Percentiles rank a stretch among this genome's conserved stretches.
Evolutionary conservation across 2,329 filamentous ascomycete genomes (phyloP).

Genomic region (Mollisia scopiformis): DNA sequence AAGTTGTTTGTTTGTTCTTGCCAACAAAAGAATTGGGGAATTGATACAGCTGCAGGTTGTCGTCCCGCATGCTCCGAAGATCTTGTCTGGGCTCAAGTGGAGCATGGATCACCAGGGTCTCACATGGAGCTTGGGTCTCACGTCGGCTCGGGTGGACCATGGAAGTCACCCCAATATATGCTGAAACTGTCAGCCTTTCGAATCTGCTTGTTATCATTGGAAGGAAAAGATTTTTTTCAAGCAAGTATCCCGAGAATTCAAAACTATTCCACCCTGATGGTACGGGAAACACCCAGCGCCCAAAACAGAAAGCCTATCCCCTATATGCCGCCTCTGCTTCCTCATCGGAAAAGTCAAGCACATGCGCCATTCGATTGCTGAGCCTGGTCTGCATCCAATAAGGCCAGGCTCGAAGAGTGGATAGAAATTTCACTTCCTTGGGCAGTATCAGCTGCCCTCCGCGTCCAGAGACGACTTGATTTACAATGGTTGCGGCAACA

Average conservation of each 20-base stretch:
- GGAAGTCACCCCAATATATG: not conserved
- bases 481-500: conserved; percentile 63
- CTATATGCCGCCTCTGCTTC: not conserved
- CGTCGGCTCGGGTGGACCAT: not conserved
- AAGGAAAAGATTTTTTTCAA: not conserved
- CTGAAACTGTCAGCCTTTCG: not conserved
- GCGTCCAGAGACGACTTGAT: conserved; percentile 57
- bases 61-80: not conserved
- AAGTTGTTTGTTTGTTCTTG: not conserved
- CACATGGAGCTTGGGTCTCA: conserved; percentile 3
- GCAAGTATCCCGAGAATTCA: not conserved
- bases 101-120: not conserved
- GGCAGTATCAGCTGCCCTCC: conserved; percentile 58
- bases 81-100: not conserved
- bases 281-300: not conserved
- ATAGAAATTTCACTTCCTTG: conserved; percentile 17
- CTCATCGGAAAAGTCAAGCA: conserved; percentile 3
- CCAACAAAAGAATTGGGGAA: not conserved
- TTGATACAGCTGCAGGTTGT: not conserved
- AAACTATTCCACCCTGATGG: not conserved
- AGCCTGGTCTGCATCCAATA: conserved; percentile 28
- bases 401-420: conserved; percentile 32
- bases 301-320: not conserved
- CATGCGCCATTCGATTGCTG: conserved; percentile 24
- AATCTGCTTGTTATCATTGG: not conserved